phyloP scores from a whole-genome alignment of 306 rosid genomes.

The apple (Malus domestica) region DNA sequence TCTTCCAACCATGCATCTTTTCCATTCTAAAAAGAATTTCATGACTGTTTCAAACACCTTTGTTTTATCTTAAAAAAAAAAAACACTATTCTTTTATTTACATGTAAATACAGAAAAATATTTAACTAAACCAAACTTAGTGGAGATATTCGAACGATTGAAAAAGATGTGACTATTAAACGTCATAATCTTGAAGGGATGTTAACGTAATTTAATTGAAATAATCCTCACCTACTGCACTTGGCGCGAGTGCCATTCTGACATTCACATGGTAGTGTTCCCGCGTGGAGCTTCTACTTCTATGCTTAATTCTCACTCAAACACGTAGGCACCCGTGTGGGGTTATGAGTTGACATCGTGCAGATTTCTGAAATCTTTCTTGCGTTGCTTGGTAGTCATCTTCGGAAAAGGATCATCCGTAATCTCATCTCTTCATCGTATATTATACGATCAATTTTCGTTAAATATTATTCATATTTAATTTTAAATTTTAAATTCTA shows the following conservation, averaged over 20 bases:
- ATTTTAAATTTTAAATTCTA: too few relatives aligned
- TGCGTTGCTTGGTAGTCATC: background rate
- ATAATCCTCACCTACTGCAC: background rate
- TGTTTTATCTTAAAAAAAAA: background rate
- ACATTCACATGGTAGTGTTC: constrained; percentile 1
- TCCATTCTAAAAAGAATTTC: background rate
- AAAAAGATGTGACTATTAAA: background rate
- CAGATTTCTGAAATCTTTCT: background rate
- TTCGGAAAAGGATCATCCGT: too few relatives aligned
- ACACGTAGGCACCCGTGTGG: constrained; percentile 20
- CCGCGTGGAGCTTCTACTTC: constrained; percentile 8
- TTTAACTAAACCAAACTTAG: background rate
- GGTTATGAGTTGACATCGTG: constrained; percentile 19
- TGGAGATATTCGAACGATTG: background rate
- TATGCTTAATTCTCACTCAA: constrained; percentile 7
- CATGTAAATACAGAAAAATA: background rate
- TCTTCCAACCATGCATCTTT: background rate
- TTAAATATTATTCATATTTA: too few relatives aligned
- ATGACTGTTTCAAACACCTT: background rate
- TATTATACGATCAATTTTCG: too few relatives aligned
- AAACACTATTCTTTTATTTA: background rate
- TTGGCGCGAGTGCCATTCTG: background rate
- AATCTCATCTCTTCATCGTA: fast-evolving
- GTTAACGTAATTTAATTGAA: background rate
- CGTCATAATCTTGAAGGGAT: too few relatives aligned